Evolutionary conservation across 2,329 filamentous ascomycete genomes (phyloP).

Genomic region (Apiospora sp.): DNA sequence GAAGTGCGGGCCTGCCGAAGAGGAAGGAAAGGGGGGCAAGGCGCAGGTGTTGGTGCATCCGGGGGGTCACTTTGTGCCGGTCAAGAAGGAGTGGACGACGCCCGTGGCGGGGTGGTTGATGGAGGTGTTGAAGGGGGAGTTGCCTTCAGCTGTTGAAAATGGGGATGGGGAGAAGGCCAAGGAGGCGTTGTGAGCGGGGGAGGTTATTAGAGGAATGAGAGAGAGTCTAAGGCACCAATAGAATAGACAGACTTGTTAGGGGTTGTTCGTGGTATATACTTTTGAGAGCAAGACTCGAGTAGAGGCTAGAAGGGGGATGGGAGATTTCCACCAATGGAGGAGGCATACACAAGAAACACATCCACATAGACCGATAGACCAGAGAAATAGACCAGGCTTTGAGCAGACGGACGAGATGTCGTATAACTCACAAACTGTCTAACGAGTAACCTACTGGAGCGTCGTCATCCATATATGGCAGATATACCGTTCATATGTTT

Average conservation of each 20-base stretch:
- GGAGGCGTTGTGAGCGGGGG: slow-evolving; percentile 29
- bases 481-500: neutral
- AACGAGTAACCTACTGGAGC: neutral
- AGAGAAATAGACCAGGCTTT: neutral
- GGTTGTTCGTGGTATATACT: neutral
- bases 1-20: slow-evolving; percentile 62
- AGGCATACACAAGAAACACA: neutral
- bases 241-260: neutral
- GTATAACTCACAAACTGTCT: too few species aligned
- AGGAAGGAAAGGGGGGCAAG: slow-evolving; percentile 50
- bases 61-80: slow-evolving; percentile 89
- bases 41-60: slow-evolving; percentile 72
- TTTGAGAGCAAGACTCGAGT: neutral
- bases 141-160: slow-evolving; percentile 8
- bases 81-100: slow-evolving; percentile 81
- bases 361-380: neutral
- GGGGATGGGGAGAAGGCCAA: slow-evolving; percentile 34
- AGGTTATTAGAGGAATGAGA: neutral
- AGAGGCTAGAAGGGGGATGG: neutral
- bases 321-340: too few species aligned
- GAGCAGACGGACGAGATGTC: neutral
- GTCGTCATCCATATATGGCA: neutral
- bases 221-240: neutral
- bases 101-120: slow-evolving; percentile 77
- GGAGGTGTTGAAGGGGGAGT: slow-evolving; percentile 38